Evolutionary conservation across 2,329 filamentous ascomycete species (phyloP), one percentile per base, ranked within the genome.

Genomic region (Xylariaceae sp.): DNA sequence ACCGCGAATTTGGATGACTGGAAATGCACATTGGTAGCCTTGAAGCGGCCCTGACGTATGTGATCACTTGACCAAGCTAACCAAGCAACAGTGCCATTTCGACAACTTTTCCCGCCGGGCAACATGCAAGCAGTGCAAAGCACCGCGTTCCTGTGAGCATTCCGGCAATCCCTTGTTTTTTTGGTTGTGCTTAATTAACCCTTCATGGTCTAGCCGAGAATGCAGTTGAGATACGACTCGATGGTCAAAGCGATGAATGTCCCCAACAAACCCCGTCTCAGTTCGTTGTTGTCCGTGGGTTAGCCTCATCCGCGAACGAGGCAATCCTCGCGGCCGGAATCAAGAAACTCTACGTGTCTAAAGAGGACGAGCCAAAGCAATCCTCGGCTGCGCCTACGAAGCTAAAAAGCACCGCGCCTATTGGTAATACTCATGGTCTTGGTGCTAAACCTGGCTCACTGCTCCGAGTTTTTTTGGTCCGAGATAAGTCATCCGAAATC

Each of bases 381-480:
- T 58, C 72, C 63, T 60, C 83, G 30, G 77, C 71, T n/a, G 70
- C 73, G 1, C 69, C 75, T 2, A 74, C 78, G 20, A 83, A 83
- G 64, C 73, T 84, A n/a, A 83, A 81, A 63, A 83, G 81, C 9
- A 84, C 82, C 1, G 81, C 82, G 0, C 81, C 81, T 0, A 77
- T 77, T 5, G 77, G 75, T 30, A 80, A 81, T 55, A 78, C 77
- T 7, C 75, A 81, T 16, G 86, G 87, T 10, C 77, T 86, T 1
- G 90, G 90, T 32, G 90, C 91, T 3, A 83, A 81, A 51, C 84
- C 87, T 26, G 85, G 86, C 16, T 91, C 89, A n/a, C 74, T 95
- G 7, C 83, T 88, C 57, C 84, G 91, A 45, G 84, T 94, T 1
- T 83, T 94, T 56, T 74, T 95, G 21, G 86, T 94, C 64, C 83